Base-by-base conservation (phyloP, 2,329 filamentous ascomycete species). In the Lasiodiplodia sp. region DNA sequence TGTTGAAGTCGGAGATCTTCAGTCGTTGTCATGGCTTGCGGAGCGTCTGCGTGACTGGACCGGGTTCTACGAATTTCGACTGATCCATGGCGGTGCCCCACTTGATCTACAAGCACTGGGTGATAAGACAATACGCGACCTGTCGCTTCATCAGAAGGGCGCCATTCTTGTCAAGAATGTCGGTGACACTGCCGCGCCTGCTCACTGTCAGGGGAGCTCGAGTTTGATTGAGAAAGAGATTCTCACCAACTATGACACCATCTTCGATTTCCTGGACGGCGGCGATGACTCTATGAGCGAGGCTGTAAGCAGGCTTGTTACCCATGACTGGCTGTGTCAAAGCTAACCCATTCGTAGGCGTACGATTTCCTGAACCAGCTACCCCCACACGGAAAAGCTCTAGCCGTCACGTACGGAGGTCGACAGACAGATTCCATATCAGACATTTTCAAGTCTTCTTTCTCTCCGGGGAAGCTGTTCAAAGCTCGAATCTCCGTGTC, bases 241-340 rank as follows among this genome's bases (percentile, higher is more conserved):
- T 25, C 83, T 96, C 72, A 86, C 89, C 68, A 92, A 96, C 78
- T 97, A 97, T 74, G 87, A 92, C 66, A 90, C 95, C 70, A 81
- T 99, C 28, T 97, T 96, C 85, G 87, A 88, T 53, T 91, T 95
- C 74, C 84, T 98, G 66, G 88, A 89, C 71, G 87, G 94, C 18
- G 66, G 57, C 81, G 87, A 92, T 55, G 90, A 94, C 69, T 66
- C 67, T 2, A 75, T 75, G 18, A 80, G 79, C 68, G 72, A 72
- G 68, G 68, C 73, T 72, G 75, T 66, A 65, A 37, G 66, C 67
- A n/a, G 4, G 14, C 1, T 70, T 47, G 10, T 11, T 28, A 6
- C 11, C 8, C n/a, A 11, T n/a, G 21, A 8, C 10, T 67, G 16
- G 18, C 34, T n/a, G 25, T 34, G 18, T 2, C 6, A 53, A 37